Conservation (phyloP, 495 filamentous ascomycete species). For the Aspergillus egyptiacus region DNA sequence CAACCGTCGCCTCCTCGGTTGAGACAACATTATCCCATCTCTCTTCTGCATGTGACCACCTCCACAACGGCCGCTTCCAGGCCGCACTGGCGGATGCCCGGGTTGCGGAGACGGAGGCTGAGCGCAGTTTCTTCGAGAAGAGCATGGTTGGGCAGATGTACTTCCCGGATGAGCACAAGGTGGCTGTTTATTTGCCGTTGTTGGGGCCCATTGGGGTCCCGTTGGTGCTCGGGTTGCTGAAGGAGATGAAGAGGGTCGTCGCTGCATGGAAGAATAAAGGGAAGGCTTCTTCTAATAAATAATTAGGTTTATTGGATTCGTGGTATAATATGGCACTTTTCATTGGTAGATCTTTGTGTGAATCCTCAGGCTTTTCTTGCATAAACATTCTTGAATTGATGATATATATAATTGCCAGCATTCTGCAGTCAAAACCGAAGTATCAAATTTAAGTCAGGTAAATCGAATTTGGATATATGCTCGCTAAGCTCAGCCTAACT, state of each 20-base stretch:
- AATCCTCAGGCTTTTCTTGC: too few species aligned
- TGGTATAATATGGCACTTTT: too few species aligned
- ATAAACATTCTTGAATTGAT: too few species aligned
- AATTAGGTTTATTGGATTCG: too few species aligned
- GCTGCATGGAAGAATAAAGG: constrained; percentile 26
- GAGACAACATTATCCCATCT: constrained; percentile 72
- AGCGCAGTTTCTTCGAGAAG: constrained; percentile 96
- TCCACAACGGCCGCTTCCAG: constrained; percentile 59
- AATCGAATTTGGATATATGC: too few species aligned
- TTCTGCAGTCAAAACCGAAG: too few species aligned
- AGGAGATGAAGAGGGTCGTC: constrained; percentile 60
- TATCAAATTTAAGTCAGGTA: too few species aligned
- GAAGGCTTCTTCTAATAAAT: too few species aligned
- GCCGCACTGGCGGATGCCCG: constrained; percentile 70
- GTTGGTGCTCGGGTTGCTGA: constrained; percentile 71
- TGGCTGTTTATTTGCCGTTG: constrained; percentile 92
- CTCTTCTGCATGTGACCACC: constrained; percentile 63
- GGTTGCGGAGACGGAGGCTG: constrained; percentile 81
- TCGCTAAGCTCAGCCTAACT: too few species aligned
- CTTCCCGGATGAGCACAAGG: constrained; percentile 96
- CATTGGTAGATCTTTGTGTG: too few species aligned
- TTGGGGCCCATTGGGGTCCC: constrained; percentile 91
- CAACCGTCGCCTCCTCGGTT: constrained; percentile 78
- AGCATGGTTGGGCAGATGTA: constrained; percentile 98
- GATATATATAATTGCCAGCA: too few species aligned